Evolutionary conservation across 192 early-diverging fungal species (phyloP).

Genomic region (Endogone sp.): DNA sequence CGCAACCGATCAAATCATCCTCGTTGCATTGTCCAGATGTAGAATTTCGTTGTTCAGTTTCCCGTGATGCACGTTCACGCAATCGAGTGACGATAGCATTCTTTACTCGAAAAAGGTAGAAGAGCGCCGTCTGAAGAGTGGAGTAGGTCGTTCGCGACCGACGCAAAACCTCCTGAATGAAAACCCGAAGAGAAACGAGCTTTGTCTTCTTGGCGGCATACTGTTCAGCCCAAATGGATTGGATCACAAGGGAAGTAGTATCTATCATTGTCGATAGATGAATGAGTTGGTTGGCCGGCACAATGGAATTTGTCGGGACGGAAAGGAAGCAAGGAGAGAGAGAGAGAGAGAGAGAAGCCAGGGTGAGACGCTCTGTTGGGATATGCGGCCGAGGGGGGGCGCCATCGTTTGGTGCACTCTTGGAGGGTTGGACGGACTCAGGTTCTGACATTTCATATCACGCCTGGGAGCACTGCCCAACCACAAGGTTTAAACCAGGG

Average conservation of each 20-base stretch:
- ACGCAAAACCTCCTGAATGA: slow-evolving; percentile 72
- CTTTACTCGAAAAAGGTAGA: slow-evolving; percentile 57
- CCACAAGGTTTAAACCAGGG: not conserved
- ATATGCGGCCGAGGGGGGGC: not conserved
- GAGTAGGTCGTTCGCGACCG: slow-evolving; percentile 75
- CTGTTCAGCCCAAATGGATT: slow-evolving; percentile 46
- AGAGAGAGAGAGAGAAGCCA: not conserved
- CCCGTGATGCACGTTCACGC: not conserved
- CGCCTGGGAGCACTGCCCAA: not conserved
- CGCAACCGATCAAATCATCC: slow-evolving; percentile 47
- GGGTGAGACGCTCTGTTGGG: not conserved
- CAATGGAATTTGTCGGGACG: not conserved
- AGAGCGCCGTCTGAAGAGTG: slow-evolving; percentile 73
- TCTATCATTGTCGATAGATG: slow-evolving; percentile 17
- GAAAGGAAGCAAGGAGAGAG: not conserved
- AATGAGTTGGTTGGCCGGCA: not conserved
- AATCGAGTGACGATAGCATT: slow-evolving; percentile 19
- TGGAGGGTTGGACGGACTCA: not conserved
- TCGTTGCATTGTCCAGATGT: slow-evolving; percentile 17
- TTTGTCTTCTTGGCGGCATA: slow-evolving; percentile 28
- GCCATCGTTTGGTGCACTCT: not conserved
- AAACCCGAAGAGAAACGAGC: slow-evolving; percentile 53
- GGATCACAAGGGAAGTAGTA: slow-evolving; percentile 52
- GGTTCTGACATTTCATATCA: no score
- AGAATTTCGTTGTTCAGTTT: not conserved